Evolutionary conservation across 495 filamentous ascomycete species (phyloP).

Genomic region (Cryomyces minteri): DNA sequence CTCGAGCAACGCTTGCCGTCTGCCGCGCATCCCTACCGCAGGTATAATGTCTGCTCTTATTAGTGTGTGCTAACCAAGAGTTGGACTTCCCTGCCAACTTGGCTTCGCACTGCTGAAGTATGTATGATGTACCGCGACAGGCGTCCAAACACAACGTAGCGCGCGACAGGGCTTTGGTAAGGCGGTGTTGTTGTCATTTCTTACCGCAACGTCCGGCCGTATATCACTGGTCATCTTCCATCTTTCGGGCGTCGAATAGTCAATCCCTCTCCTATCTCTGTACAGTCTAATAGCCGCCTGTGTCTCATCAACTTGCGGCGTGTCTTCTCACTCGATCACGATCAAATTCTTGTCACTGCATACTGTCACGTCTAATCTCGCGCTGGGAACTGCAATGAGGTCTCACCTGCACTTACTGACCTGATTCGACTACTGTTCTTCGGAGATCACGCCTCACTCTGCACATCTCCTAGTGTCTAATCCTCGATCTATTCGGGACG

Average conservation of each 20-base stretch:
- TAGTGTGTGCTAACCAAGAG: background rate
- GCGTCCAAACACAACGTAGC: background rate
- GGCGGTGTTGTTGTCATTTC: background rate
- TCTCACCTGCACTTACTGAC: background rate
- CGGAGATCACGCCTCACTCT: background rate
- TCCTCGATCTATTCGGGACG: slow-evolving; percentile 2
- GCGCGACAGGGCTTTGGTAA: background rate
- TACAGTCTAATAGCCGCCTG: background rate
- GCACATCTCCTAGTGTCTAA: background rate
- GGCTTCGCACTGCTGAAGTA: background rate
- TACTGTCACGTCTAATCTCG: too few relatives aligned
- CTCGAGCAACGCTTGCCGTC: background rate
- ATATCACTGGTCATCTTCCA: background rate
- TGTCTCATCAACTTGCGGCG: background rate
- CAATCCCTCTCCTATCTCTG: background rate
- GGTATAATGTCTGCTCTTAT: background rate
- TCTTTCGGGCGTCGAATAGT: background rate
- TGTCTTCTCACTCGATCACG: background rate
- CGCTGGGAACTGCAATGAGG: background rate
- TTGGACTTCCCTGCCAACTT: background rate
- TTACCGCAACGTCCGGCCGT: background rate
- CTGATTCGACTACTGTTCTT: background rate
- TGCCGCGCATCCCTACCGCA: background rate
- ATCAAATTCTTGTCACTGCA: background rate
- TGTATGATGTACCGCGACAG: background rate